Percentiles rank a stretch among this genome's conserved stretches.
Evolutionary conservation across 2,329 filamentous ascomycete species (phyloP).

Genomic region (Pezicula neosporulosa): DNA sequence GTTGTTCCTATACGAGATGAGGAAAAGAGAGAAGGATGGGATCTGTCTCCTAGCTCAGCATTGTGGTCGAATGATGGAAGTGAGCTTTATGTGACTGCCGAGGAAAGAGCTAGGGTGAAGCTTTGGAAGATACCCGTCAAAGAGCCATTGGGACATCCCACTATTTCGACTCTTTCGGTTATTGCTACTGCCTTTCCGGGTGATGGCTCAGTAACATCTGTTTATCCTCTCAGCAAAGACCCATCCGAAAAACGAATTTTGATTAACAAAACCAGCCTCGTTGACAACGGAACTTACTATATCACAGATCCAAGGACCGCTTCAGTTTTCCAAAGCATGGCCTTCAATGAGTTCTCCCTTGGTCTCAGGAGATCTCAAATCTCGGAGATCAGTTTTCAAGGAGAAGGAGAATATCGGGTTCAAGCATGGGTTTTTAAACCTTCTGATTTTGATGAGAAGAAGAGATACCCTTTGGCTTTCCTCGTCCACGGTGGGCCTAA

Average conservation of each 20-base stretch:
- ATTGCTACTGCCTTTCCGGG: not conserved
- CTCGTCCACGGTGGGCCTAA: slow-evolving; percentile 82
- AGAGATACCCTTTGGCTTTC: slow-evolving; percentile 73
- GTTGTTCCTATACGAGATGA: not conserved
- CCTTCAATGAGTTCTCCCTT: not conserved
- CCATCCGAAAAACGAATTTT: not conserved
- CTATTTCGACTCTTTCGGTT: not conserved
- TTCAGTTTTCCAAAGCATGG: not conserved
- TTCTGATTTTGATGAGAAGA: slow-evolving; percentile 56
- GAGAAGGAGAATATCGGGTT: slow-evolving; percentile 55
- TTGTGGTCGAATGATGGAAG: not conserved
- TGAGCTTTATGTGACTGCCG: not conserved
- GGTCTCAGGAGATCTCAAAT: slow-evolving; percentile 42
- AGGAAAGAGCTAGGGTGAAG: not conserved
- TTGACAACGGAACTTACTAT: not conserved
- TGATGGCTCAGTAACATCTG: not conserved
- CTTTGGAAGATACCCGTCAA: not conserved
- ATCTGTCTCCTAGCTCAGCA: not conserved
- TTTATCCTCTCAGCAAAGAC: not conserved
- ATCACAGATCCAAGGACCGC: not conserved
- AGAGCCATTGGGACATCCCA: not conserved
- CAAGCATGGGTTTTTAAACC: slow-evolving; percentile 57
- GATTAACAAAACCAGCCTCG: not conserved
- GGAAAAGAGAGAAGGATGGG: not conserved
- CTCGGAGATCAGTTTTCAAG: slow-evolving; percentile 64